Conservation (phyloP, 495 filamentous ascomycete genomes). For the Bryoglossum gracile region DNA sequence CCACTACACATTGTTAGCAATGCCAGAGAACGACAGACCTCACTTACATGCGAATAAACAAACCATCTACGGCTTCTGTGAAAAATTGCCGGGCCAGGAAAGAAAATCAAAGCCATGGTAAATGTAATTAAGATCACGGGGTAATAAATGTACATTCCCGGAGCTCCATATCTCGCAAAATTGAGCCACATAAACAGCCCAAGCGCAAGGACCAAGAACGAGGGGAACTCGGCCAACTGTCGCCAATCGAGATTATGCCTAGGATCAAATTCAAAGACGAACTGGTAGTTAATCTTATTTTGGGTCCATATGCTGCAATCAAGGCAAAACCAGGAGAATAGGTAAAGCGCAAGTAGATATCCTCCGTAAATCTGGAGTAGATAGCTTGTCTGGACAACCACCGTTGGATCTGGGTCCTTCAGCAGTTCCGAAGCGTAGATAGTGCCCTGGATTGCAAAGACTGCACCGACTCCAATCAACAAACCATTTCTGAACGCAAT, state of each 20-base stretch:
- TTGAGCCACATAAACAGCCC: constrained; percentile 84
- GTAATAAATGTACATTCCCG: constrained; percentile 75
- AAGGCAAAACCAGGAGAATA: constrained; percentile 68
- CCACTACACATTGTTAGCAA: constrained; percentile 45
- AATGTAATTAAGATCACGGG: constrained; percentile 74
- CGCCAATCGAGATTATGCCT: constrained; percentile 82
- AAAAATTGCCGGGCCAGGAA: constrained; percentile 68
- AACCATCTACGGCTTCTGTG: constrained; percentile 76
- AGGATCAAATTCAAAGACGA: constrained; percentile 93
- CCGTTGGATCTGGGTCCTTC: constrained; percentile 34
- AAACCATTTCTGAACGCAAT: constrained; percentile 75
- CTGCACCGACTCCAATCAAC: constrained; percentile 61
- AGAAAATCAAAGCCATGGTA: constrained; percentile 58
- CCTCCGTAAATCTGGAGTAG: constrained; percentile 80
- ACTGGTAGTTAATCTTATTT: constrained; percentile 87
- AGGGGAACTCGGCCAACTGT: constrained; percentile 77
- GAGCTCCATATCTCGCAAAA: constrained; percentile 57
- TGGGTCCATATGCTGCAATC: constrained; percentile 74
- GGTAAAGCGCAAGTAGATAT: constrained; percentile 68
- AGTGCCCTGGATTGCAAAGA: constrained; percentile 70
- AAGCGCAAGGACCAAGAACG: constrained; percentile 67
- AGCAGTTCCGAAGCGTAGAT: constrained; percentile 54
- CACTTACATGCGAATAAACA: constrained; percentile 72
- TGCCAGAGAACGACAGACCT: neutral
- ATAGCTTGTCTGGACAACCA: constrained; percentile 58